Evolutionary conservation across 352 stramenopile species (phyloP), one percentile per base, ranked within the genome.

Genomic region (Phytophthora cryptogea): DNA sequence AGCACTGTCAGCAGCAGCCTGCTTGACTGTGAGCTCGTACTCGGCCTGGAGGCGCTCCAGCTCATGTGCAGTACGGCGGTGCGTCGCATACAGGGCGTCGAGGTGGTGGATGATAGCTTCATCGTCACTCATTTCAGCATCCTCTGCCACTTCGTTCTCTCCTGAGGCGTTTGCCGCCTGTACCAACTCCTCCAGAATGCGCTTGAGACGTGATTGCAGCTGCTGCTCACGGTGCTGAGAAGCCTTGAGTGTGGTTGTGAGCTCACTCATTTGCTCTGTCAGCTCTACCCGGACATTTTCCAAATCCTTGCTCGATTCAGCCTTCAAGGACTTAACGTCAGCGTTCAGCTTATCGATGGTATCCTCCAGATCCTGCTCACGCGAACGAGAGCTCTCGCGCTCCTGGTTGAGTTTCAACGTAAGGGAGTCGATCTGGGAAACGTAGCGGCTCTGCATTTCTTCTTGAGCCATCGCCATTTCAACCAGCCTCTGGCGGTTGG

Each of bases 191-290:
- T 77, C 54, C 33, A 84, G 23, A 50, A 82, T 77, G 30, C 52
- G 61, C 37, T 76, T 70, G 11, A 86, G 55, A 39, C 72, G 76
- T 9, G 40, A 57, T 59, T 86, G 74, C 42, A 86, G 43, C 26
- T 76, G 58, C 64, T 83, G 74, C 46, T 86, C 76, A 8, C 68
- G 69, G 27, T 65, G 51, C 42, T 78, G 71, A 7, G 76, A 83
- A 27, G 62, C 62, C 51, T 79, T 61, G 31, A 86, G 44, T 11
- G 54, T 63, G 8, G 49, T 44, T 1, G 69, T 77, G 42, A 84
- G 57, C 31, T 73, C 54, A 2, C 33, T 59, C 31, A 86, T 67
- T 43, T 80, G 62, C 27, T 59, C 58, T 10, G 54, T 64, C 39
- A 73, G 36, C 30, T 74, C 49, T 0, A 42, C 41, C 8, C 74